phyloP scores from a whole-genome alignment of 164 flowering plant genomes.

The Euptelea pleiosperma region DNA sequence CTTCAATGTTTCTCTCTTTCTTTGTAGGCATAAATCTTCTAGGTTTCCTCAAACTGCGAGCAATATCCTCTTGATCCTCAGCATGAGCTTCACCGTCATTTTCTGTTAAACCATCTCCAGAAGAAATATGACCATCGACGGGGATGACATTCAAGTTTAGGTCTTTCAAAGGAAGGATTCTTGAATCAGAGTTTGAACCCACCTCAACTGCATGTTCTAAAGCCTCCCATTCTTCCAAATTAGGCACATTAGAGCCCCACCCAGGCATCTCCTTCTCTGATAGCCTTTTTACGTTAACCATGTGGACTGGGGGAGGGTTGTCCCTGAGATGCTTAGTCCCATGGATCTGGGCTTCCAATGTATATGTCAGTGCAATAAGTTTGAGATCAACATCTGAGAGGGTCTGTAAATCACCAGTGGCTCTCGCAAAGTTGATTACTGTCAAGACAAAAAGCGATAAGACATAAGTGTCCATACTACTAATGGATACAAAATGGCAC shows the following conservation, averaged over 20 bases:
- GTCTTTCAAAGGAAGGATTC: slow-evolving; percentile 76
- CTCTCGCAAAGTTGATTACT: slow-evolving; percentile 86
- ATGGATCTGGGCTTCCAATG: slow-evolving; percentile 79
- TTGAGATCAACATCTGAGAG: slow-evolving; percentile 95
- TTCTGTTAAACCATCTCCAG: slow-evolving; percentile 30
- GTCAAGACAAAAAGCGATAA: slow-evolving; percentile 12
- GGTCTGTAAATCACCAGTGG: slow-evolving; percentile 90
- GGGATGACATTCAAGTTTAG: slow-evolving; percentile 48
- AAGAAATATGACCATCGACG: slow-evolving; percentile 21
- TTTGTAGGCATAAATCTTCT: slow-evolving; percentile 43
- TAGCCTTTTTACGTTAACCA: slow-evolving; percentile 67
- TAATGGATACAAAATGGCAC: too few relatives aligned
- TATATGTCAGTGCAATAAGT: slow-evolving; percentile 85
- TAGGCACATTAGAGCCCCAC: slow-evolving; percentile 93
- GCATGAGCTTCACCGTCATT: slow-evolving; percentile 29
- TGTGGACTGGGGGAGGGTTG: slow-evolving; percentile 73
- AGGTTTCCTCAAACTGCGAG: slow-evolving; percentile 21
- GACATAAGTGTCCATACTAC: background rate
- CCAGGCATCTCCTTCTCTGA: slow-evolving; percentile 95
- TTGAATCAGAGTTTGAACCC: slow-evolving; percentile 38
- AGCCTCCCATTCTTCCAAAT: slow-evolving; percentile 97
- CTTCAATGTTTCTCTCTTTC: slow-evolving; percentile 65
- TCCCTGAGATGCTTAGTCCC: slow-evolving; percentile 77
- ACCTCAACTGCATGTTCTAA: slow-evolving; percentile 54
- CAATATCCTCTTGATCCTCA: slow-evolving; percentile 35